Conservation (phyloP, 2,329 filamentous ascomycete species). For the Seiridium cupressi region DNA sequence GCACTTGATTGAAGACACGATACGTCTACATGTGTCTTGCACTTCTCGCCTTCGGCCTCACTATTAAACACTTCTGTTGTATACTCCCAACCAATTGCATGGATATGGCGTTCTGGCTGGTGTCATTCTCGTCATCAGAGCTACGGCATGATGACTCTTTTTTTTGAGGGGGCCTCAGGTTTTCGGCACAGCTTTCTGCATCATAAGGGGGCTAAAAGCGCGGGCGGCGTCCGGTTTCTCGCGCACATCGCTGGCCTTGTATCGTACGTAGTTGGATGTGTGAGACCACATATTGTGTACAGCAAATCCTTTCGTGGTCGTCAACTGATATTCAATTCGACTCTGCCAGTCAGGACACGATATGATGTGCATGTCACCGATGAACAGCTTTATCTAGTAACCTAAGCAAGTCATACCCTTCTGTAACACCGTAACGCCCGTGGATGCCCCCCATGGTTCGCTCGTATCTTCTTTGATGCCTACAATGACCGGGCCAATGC, state of each 20-base stretch:
- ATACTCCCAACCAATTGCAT: slow-evolving; percentile 2
- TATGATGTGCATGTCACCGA: too few relatives aligned
- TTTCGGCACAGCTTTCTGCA: background rate
- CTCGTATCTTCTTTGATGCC: too few relatives aligned
- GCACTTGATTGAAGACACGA: too few relatives aligned
- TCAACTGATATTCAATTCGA: too few relatives aligned
- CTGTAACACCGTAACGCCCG: too few relatives aligned
- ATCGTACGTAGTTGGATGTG: background rate
- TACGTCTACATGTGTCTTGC: background rate
- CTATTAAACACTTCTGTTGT: background rate
- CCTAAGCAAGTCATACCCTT: too few relatives aligned
- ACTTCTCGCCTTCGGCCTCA: background rate
- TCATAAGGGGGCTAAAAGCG: background rate
- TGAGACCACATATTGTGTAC: background rate
- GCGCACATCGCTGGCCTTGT: background rate
- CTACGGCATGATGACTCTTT: background rate
- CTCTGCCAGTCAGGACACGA: too few relatives aligned
- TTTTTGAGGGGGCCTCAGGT: background rate
- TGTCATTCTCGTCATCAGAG: background rate
- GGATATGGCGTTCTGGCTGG: background rate
- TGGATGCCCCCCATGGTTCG: too few relatives aligned
- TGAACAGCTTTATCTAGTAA: too few relatives aligned
- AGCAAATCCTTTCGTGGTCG: background rate
- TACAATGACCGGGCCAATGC: too few relatives aligned
- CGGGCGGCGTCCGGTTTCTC: background rate